Evolutionary conservation across 2,329 filamentous ascomycete genomes (phyloP).

Genomic region (Epichloe sibirici): DNA sequence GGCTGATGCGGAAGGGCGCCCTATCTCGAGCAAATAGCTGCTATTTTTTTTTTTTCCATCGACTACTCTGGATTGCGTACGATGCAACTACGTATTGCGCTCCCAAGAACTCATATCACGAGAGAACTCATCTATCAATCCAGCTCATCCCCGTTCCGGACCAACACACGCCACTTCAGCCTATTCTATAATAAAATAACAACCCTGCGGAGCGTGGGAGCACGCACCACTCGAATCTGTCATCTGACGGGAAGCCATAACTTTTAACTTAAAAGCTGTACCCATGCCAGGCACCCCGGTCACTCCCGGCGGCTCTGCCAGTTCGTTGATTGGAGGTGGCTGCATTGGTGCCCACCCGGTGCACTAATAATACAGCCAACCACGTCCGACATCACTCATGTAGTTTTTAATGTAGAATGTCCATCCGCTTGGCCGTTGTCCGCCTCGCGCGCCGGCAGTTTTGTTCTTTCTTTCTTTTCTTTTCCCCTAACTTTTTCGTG

Average conservation of each 20-base stretch:
- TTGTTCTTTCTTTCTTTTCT: too few species aligned
- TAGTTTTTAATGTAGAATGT: background rate
- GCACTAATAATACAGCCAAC: background rate
- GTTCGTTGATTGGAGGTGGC: conserved; percentile 3
- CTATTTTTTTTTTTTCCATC: too few species aligned
- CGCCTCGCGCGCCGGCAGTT: background rate
- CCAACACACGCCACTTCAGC: background rate
- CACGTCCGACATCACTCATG: background rate
- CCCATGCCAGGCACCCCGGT: background rate
- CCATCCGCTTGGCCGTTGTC: background rate
- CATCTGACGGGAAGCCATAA: background rate
- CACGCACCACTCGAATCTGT: background rate
- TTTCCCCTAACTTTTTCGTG: too few species aligned
- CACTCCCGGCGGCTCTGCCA: conserved; percentile 3
- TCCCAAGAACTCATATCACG: too few species aligned
- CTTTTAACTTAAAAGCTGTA: background rate
- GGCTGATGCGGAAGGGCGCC: too few species aligned
- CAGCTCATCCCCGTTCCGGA: background rate
- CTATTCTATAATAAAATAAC: background rate
- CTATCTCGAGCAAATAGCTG: too few species aligned
- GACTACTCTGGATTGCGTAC: too few species aligned
- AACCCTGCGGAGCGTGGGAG: background rate
- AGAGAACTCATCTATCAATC: background rate
- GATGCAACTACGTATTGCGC: too few species aligned
- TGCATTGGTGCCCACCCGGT: background rate